Base-by-base conservation (phyloP, 495 filamentous ascomycete species). In the Antarctomyces pellizariae region DNA sequence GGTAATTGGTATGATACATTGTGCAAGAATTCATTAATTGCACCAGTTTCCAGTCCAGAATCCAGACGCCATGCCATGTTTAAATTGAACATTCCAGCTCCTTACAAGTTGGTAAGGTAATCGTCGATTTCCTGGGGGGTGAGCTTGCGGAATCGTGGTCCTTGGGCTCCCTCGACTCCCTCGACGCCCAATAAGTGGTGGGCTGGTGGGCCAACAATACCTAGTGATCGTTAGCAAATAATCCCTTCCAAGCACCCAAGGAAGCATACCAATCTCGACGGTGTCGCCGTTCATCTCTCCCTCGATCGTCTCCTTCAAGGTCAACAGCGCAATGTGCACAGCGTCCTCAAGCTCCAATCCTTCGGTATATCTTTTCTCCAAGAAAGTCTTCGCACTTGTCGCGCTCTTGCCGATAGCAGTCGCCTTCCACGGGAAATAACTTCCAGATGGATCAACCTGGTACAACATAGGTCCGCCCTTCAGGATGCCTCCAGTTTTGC, bases 271-370 rank as follows among this genome's bases (percentile, higher is more conserved):
- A 42, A 99, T 92, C 59, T 99, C 86, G 39, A 99, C 84, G 21
- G 86, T 95, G 50, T 95, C 89, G 26, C 86, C 86, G 43, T 78
- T 95, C 86, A 95, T 93, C 56, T 97, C 86, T 13, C 86, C 86
- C 52, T 93, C 86, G 38, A 95, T 95, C 15, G 82, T 91, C 64
- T 99, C 86, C 62, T 99, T 99, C 47, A 99, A 54, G 22, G 86
- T 99, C 48, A 95, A 55, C 29, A 99, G 63, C 26, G 86, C 86
- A 60, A 99, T 99, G 55, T 95, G 84, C 34, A 99, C 82, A 12
- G 86, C 86, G 53, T 99, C 86, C 53, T 99, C 86, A 33, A 99
- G 56, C 61, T 97, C 86, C 45, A 97, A 58, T 9, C 83, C 83
- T 50, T 97, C 86, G 1, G 79, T 89, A 50, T 93, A 95, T 49